These are phyloP conservation scores for Scedosporium dehoogii DNA, from an alignment of 2,329 filamentous ascomycete species.

Conservation along the genomic window DNA sequence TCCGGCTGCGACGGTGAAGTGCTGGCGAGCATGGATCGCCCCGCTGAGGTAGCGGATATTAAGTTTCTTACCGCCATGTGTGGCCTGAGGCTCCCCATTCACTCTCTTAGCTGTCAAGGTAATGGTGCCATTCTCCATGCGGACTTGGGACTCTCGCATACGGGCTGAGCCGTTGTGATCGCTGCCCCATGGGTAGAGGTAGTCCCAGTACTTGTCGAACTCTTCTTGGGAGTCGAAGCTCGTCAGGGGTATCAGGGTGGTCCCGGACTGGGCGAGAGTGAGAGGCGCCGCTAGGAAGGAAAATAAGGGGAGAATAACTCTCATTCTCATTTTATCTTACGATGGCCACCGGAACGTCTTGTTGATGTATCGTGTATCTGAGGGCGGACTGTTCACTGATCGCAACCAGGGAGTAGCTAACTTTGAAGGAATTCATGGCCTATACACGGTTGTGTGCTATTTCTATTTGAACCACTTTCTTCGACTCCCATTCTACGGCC, in stretches of 20 bases:
- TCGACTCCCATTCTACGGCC: not conserved
- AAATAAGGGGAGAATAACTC: not conserved
- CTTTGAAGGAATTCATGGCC: too few relatives aligned
- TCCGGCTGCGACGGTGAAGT: slow-evolving; percentile 26
- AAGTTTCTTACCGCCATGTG: slow-evolving; percentile 26
- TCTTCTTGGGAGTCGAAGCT: not conserved
- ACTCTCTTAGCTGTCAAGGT: slow-evolving; percentile 37
- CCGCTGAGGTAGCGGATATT: slow-evolving; percentile 44
- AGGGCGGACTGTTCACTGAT: too few relatives aligned
- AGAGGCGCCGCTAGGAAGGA: not conserved
- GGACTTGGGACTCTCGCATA: slow-evolving; percentile 38
- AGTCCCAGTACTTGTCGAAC: slow-evolving; percentile 33
- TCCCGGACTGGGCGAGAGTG: not conserved
- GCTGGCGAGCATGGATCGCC: slow-evolving; percentile 27
- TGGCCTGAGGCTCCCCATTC: slow-evolving; percentile 26
- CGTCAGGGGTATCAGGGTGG: not conserved
- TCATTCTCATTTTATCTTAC: not conserved
- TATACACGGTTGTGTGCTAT: too few relatives aligned
- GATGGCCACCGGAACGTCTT: not conserved
- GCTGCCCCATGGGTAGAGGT: slow-evolving; percentile 44
- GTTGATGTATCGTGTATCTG: not conserved
- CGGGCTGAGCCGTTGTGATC: slow-evolving; percentile 48
- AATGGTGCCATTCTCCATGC: slow-evolving; percentile 28
- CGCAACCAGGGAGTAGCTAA: too few relatives aligned
- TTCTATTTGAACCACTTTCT: too few relatives aligned